A percentile compares a stretch with the other conserved stretches of the same genome.
Evolutionary conservation across 2,329 filamentous ascomycete genomes (phyloP).

Genomic region (Fusarium incarnatum): DNA sequence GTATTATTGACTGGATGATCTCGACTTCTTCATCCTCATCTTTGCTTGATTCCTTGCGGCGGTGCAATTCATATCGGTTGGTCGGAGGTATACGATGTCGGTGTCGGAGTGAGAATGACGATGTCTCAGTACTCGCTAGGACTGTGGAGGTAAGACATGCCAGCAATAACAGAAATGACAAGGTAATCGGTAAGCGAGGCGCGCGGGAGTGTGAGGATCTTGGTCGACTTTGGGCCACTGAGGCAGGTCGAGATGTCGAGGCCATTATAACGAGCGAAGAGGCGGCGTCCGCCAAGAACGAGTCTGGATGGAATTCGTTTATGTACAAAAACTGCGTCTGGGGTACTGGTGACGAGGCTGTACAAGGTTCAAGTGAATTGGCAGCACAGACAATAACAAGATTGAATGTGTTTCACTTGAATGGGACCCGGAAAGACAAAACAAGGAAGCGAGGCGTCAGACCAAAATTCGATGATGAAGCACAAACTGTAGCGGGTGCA

Average conservation of each 20-base stretch:
- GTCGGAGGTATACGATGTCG: constrained; percentile 17
- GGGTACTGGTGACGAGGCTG: constrained; percentile 4
- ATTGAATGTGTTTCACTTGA: constrained; percentile 46
- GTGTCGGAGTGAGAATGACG: constrained; percentile 26
- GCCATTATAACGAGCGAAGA: constrained; percentile 40
- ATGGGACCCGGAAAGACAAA: constrained; percentile 32
- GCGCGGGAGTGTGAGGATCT: constrained; percentile 7
- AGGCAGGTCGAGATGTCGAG: constrained; percentile 17
- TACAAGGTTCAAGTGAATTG: constrained; percentile 18
- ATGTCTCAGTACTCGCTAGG: constrained; percentile 36
- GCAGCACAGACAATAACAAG: constrained; percentile 28
- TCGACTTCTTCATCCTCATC: constrained; percentile 32
- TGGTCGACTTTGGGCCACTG: constrained; percentile 4
- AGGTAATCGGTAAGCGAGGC: constrained; percentile 27
- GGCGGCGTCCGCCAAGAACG: constrained; percentile 24
- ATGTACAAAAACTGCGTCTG: neutral
- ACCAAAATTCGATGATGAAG: constrained; percentile 19
- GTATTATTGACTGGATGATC: constrained; percentile 28
- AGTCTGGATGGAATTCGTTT: neutral
- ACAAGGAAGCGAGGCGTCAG: constrained; percentile 23
- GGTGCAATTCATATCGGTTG: constrained; percentile 23
- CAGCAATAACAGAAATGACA: constrained; percentile 36
- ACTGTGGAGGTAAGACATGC: constrained; percentile 41
- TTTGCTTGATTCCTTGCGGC: constrained; percentile 30
- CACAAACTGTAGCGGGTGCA: constrained; percentile 14